Evolutionary conservation across 75 land plant species (phyloP), one percentile per base, ranked within the genome.

Genomic region (Larix kaempferi): DNA sequence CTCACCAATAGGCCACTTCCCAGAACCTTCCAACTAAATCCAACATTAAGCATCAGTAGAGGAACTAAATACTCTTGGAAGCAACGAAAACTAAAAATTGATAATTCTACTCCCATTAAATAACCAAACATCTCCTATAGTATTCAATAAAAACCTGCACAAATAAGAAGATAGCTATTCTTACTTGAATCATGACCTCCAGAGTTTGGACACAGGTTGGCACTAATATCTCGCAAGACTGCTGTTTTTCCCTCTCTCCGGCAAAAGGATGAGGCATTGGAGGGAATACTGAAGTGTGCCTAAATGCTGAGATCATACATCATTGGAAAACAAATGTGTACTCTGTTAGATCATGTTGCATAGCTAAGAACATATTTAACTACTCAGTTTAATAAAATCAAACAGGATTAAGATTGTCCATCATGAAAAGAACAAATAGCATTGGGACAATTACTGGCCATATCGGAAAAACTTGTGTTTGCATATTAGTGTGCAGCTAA

Each of bases 11-110:
- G 98, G 98, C 99, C 99, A 96, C 74, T 86, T 94, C 41, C 98
- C 98, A 41, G 99, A 96, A 55, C 99, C 99, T 82, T 96, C 99
- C 33, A 96, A 76, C 99, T 96, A 73, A 49, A 86, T 19, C 19
- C 64, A 69, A 59, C 19, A 77, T 27, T 13, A 81, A 80, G n/a
- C 54, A 56, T 58, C 54, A 54, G 27, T 76, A 7, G 29, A 79
- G 56, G 27, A 61, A 79, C 8, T 29, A 61, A 15, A 78, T 26
- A 39, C 35, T 14, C 6, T 2, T 54, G 14, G 8, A 67, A 29
- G 33, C 52, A 19, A 44, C 55, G 67, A 65, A 74, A 77, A 67
- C 2, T 67, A 14, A 35, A 3, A 67, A 39, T n/a, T 39, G 22
- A 67, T 7, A 6, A 67, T 37, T 21, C 44, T 67, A n/a, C 19